A percentile compares a stretch with the other conserved stretches of the same genome.
Evolutionary conservation across 495 filamentous ascomycete species (phyloP).

Genomic region (Penicillium mononematosum): DNA sequence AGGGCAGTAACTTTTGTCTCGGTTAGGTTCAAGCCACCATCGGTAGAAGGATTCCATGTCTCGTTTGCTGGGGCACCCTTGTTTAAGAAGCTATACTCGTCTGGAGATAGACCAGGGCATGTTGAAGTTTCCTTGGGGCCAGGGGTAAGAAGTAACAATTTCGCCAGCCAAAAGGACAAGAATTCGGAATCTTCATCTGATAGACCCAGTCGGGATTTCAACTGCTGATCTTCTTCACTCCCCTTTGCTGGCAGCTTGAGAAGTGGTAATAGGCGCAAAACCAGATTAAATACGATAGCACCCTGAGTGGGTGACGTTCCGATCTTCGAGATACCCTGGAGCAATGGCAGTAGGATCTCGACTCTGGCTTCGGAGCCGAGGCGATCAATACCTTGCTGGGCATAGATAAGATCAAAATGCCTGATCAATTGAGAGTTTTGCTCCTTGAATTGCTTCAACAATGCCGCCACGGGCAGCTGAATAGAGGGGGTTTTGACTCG

Average conservation of each 20-base stretch:
- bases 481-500: constrained; percentile 68
- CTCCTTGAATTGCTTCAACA: constrained; percentile 89
- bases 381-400: constrained; percentile 80
- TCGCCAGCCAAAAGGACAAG: constrained; percentile 73
- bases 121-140: constrained; percentile 40
- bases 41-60: constrained; percentile 61
- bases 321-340: constrained; percentile 70
- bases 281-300: constrained; percentile 76
- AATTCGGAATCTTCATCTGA: constrained; percentile 68
- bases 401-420: constrained; percentile 85
- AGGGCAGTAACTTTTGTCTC: constrained; percentile 66
- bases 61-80: constrained; percentile 57
- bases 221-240: constrained; percentile 67
- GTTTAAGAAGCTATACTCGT: constrained; percentile 72
- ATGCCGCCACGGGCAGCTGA: constrained; percentile 74
- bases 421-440: constrained; percentile 68
- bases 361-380: constrained; percentile 61
- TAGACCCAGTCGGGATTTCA: constrained; percentile 68
- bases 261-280: constrained; percentile 70
- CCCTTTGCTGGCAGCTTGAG: constrained; percentile 73
- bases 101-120: constrained; percentile 67
- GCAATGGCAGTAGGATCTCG: constrained; percentile 66
- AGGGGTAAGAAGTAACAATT: constrained; percentile 69
- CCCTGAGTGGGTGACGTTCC: constrained; percentile 60
- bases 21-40: constrained; percentile 62